Evolutionary conservation across 2,329 filamentous ascomycete genomes (phyloP).

Genomic region (Fusarium pseudonygamai): DNA sequence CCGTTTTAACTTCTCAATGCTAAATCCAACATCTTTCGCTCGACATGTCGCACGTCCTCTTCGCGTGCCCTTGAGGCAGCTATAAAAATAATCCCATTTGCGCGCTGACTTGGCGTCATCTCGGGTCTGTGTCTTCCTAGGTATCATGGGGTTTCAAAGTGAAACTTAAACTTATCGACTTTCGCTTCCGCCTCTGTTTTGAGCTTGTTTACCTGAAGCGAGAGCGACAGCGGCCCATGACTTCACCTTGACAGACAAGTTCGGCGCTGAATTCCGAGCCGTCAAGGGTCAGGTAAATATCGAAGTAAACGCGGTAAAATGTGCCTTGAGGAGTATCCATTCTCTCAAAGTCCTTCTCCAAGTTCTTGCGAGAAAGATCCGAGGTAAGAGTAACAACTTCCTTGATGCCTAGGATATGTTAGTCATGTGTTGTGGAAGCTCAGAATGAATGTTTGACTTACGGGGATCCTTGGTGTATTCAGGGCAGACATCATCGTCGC

Average conservation of each 20-base stretch:
- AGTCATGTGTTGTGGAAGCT: constrained; percentile 28
- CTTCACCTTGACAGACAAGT: constrained; percentile 97
- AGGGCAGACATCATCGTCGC: constrained; percentile 96
- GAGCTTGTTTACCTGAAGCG: constrained; percentile 72
- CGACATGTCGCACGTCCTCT: constrained; percentile 23
- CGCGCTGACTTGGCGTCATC: constrained; percentile 13
- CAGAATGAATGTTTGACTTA: constrained; percentile 64
- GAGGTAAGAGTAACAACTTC: constrained; percentile 98
- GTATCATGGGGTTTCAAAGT: constrained; percentile 42
- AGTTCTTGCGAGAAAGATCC: constrained; percentile 95
- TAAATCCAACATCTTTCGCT: constrained; percentile 39
- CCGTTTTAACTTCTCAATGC: constrained; percentile 32
- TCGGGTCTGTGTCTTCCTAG: constrained; percentile 34
- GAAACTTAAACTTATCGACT: constrained; percentile 40
- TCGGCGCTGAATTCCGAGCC: constrained; percentile 98
- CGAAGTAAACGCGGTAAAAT: constrained; percentile 86
- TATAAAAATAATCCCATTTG: constrained; percentile 17
- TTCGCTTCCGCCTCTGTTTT: constrained; percentile 22
- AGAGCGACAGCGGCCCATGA: constrained; percentile 96
- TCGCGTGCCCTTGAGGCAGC: constrained; percentile 14
- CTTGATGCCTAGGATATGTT: constrained; percentile 80
- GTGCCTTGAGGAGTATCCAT: constrained; percentile 99
- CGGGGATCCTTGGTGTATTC: constrained; percentile 99
- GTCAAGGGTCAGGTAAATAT: constrained; percentile 91
- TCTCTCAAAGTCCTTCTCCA: constrained; percentile 98